Conservation (phyloP, 2,329 filamentous ascomycete genomes). For the Fonsecaea pedrosoi region DNA sequence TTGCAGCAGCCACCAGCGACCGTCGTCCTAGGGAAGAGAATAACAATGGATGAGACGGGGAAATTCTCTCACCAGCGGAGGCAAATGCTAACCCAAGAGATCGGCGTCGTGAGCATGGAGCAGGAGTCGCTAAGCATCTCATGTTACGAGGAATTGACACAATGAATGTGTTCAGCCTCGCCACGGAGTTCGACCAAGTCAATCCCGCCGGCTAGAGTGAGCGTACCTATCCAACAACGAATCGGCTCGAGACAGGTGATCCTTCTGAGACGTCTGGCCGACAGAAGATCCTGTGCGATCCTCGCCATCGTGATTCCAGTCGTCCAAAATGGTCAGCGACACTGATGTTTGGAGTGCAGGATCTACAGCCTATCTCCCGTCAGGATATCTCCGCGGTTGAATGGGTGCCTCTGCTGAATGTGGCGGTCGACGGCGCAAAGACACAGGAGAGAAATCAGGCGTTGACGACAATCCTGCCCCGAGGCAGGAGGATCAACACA, state of each 20-base stretch:
- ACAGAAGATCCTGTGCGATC: no score
- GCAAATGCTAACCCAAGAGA: neutral
- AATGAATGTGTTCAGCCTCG: neutral
- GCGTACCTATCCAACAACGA: neutral
- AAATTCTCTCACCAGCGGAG: neutral
- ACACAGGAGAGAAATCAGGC: neutral
- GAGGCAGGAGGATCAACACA: neutral
- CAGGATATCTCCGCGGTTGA: conserved; percentile 1
- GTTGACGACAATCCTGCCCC: neutral
- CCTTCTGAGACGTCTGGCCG: neutral
- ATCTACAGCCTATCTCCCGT: neutral
- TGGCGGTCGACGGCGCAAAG: neutral
- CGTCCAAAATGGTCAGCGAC: neutral
- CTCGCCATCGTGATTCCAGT: neutral
- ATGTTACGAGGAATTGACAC: neutral
- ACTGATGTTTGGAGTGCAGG: neutral
- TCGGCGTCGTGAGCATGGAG: neutral
- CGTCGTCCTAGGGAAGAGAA: neutral
- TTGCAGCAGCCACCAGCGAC: neutral
- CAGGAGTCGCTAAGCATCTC: neutral
- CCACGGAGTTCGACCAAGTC: neutral
- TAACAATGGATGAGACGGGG: neutral
- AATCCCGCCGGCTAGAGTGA: neutral
- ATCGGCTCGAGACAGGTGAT: neutral
- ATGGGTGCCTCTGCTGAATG: neutral